These are phyloP conservation scores for Fusarium nelsonii DNA, from an alignment of 2,329 filamentous ascomycete species.

Conservation along the genomic window DNA sequence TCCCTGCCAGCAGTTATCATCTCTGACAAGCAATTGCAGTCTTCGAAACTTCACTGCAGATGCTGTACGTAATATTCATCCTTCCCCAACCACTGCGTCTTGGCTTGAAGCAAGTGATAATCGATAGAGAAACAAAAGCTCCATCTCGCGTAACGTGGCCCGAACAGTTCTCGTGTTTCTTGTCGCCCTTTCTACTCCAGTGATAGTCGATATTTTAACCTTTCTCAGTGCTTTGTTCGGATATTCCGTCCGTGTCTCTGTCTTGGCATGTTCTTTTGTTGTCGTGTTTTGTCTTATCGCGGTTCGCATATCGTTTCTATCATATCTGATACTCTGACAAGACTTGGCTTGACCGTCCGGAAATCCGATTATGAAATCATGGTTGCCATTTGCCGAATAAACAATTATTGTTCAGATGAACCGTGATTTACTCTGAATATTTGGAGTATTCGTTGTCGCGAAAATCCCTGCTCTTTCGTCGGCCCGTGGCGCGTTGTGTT, in stretches of 20 bases:
- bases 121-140: neutral
- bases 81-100: neutral
- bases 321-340: neutral
- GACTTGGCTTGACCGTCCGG: neutral
- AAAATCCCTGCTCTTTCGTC: neutral
- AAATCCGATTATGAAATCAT: constrained; percentile 7
- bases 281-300: constrained; percentile 1
- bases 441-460: neutral
- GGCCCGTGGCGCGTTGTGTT: neutral
- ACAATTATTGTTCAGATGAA: constrained; percentile 8
- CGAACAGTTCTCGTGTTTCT: neutral
- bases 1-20: neutral
- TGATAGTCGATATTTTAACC: neutral
- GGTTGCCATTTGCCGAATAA: neutral
- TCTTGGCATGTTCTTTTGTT: neutral
- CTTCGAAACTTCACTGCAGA: neutral
- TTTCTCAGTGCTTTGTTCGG: neutral
- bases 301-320: neutral
- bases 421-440: neutral
- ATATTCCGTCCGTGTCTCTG: neutral
- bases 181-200: neutral
- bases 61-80: neutral
- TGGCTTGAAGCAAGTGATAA: neutral
- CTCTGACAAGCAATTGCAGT: neutral
- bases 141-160: neutral